Percentiles rank a stretch among this genome's conserved stretches.
phyloP scores from a whole-genome alignment of 345 rosid species.

The Boechera stricta region DNA sequence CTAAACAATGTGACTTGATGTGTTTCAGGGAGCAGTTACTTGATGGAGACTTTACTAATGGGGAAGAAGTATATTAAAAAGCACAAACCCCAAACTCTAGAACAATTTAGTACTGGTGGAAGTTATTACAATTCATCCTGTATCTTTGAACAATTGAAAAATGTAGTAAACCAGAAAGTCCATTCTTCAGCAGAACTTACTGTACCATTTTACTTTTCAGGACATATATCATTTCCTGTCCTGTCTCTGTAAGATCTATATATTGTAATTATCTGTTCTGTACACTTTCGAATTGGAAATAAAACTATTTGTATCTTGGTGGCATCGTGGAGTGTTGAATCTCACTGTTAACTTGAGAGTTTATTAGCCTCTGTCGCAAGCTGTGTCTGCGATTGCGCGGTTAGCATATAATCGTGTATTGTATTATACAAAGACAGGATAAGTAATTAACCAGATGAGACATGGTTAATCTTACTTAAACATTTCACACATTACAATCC shows the following conservation, averaged over 20 bases:
- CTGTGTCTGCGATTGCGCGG: neutral
- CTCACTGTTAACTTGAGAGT: slow-evolving; percentile 10
- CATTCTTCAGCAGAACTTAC: slow-evolving; percentile 27
- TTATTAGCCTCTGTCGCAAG: neutral
- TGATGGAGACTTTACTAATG: slow-evolving; percentile 51
- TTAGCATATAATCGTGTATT: neutral
- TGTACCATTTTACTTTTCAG: slow-evolving; percentile 30
- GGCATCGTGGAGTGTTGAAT: slow-evolving; percentile 12
- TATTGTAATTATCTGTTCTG: slow-evolving; percentile 26
- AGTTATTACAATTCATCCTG: slow-evolving; percentile 10
- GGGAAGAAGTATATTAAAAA: slow-evolving; percentile 47
- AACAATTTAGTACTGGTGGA: slow-evolving; percentile 17
- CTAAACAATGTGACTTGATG: slow-evolving; percentile 28
- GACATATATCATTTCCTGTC: slow-evolving; percentile 25
- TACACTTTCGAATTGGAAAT: slow-evolving; percentile 14
- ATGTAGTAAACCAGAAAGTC: slow-evolving; percentile 32
- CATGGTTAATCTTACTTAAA: neutral
- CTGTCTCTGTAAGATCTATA: slow-evolving; percentile 25
- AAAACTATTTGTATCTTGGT: slow-evolving; percentile 7
- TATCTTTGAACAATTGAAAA: slow-evolving; percentile 10
- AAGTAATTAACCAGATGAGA: neutral
- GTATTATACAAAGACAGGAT: neutral
- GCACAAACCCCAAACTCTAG: slow-evolving; percentile 9
- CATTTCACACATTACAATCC: slow-evolving; percentile 30
- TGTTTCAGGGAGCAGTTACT: slow-evolving; percentile 74